phyloP scores from a whole-genome alignment of 257 asterid genomes.

The Scutellaria barbata region DNA sequence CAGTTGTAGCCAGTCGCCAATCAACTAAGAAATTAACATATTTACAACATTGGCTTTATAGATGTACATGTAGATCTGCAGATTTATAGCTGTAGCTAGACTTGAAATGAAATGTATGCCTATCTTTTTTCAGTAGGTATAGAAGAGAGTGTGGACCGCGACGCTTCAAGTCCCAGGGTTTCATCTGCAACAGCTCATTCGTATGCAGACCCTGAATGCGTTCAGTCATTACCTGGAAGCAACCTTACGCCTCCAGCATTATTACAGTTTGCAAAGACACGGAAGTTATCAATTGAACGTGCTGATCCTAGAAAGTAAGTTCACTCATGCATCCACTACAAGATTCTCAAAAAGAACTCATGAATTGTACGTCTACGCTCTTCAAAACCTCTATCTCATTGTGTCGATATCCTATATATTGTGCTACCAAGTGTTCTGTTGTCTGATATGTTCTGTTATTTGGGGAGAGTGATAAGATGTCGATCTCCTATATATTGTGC shows the following conservation, averaged over 20 bases:
- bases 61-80: not conserved
- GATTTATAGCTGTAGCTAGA: slow-evolving; percentile 27
- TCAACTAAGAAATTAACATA: not conserved
- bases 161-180: slow-evolving; percentile 71
- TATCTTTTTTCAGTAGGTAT: slow-evolving; percentile 43
- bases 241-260: slow-evolving; percentile 64
- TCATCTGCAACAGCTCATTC: slow-evolving; percentile 77
- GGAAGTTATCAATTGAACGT: slow-evolving; percentile 88
- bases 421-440: slow-evolving; percentile 14
- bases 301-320: slow-evolving; percentile 93
- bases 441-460: not conserved
- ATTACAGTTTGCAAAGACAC: slow-evolving; percentile 87
- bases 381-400: slow-evolving; percentile 13
- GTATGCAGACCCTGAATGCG: slow-evolving; percentile 75
- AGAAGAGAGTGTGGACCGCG: slow-evolving; percentile 57
- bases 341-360: slow-evolving; percentile 15
- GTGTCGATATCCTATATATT: slow-evolving; percentile 1
- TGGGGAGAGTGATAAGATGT: not conserved
- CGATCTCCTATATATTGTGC: slow-evolving; percentile 1
- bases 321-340: slow-evolving; percentile 13
- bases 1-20: slow-evolving; percentile 22
- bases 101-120: slow-evolving; percentile 29
- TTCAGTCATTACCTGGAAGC: slow-evolving; percentile 77
- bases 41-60: not conserved
- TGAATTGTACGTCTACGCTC: not conserved